phyloP scores from a whole-genome alignment of 2,329 filamentous ascomycete species.

The Cytospora mali region DNA sequence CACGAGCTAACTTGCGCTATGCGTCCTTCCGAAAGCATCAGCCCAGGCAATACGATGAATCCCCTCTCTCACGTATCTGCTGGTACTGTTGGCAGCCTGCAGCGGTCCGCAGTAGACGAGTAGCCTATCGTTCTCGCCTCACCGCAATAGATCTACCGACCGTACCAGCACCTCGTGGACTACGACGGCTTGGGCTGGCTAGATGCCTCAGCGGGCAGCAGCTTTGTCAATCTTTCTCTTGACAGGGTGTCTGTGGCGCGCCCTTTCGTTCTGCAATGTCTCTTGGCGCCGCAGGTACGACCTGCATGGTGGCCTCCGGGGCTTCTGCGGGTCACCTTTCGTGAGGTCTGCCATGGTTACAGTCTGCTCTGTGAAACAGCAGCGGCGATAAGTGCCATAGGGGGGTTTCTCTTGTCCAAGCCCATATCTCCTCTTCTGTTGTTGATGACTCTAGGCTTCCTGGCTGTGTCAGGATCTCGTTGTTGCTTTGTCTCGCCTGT shows the following conservation, averaged over 20 bases:
- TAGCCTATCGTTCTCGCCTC: not conserved
- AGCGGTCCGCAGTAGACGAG: not conserved
- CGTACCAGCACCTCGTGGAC: not conserved
- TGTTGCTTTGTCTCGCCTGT: not conserved
- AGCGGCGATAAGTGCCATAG: not conserved
- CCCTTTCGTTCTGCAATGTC: not conserved
- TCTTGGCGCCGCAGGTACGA: not conserved
- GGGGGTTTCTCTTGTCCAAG: not conserved
- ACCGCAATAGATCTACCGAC: not conserved
- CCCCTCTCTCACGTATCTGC: not conserved
- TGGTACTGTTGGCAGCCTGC: not conserved
- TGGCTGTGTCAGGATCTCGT: not conserved
- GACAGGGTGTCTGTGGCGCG: not conserved
- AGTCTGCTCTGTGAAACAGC: not conserved
- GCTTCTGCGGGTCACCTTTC: not conserved
- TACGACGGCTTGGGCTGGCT: not conserved
- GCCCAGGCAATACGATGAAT: constrained; percentile 1
- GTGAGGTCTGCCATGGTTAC: not conserved
- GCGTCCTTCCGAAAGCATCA: constrained; percentile 13
- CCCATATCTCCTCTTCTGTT: not conserved
- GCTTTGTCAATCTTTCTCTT: not conserved
- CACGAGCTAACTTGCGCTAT: not conserved
- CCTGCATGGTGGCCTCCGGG: not conserved
- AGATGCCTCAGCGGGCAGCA: not conserved
- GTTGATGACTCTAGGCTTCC: not conserved